A percentile compares a stretch with the other conserved stretches of the same genome.
Conservation (phyloP, 495 filamentous ascomycete species). For the Daldinia concentrica region DNA sequence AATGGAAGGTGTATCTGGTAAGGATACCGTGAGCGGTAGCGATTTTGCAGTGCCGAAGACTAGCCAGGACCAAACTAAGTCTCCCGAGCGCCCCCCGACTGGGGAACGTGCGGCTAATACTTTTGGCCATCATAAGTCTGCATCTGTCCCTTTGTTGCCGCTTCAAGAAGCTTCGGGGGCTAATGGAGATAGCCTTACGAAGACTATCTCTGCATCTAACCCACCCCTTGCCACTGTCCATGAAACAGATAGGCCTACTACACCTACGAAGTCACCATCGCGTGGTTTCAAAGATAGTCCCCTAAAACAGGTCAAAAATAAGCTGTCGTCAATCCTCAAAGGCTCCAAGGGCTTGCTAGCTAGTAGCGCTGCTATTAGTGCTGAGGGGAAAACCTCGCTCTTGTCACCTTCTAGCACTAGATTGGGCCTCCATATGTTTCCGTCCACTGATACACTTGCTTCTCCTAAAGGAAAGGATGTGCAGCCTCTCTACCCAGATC, state of each 20-base stretch:
- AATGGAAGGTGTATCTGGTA: constrained; percentile 64
- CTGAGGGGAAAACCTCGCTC: constrained; percentile 71
- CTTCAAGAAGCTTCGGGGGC: constrained; percentile 51
- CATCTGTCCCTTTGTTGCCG: constrained; percentile 61
- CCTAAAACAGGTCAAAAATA: constrained; percentile 86
- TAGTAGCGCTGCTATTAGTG: constrained; percentile 79
- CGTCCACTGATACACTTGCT: constrained; percentile 53
- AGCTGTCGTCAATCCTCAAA: constrained; percentile 85
- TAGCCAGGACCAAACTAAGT: constrained; percentile 46
- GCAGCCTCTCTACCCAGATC: constrained; percentile 56
- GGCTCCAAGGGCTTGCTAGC: constrained; percentile 84
- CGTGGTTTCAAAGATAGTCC: constrained; percentile 76
- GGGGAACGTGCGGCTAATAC: constrained; percentile 46
- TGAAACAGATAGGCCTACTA: constrained; percentile 63
- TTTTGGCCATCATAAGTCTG: constrained; percentile 61
- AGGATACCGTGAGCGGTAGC: constrained; percentile 50
- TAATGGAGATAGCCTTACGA: constrained; percentile 58
- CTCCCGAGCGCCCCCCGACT: constrained; percentile 53
- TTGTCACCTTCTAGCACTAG: constrained; percentile 56
- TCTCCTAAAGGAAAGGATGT: constrained; percentile 45
- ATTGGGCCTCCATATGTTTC: constrained; percentile 46
- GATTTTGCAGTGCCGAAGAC: constrained; percentile 55
- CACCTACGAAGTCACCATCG: constrained; percentile 75
- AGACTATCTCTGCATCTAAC: constrained; percentile 71
- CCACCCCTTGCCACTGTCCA: constrained; percentile 57